phyloP scores from a whole-genome alignment of 192 early-diverging fungal species.

The Rhizophagus sp. region DNA sequence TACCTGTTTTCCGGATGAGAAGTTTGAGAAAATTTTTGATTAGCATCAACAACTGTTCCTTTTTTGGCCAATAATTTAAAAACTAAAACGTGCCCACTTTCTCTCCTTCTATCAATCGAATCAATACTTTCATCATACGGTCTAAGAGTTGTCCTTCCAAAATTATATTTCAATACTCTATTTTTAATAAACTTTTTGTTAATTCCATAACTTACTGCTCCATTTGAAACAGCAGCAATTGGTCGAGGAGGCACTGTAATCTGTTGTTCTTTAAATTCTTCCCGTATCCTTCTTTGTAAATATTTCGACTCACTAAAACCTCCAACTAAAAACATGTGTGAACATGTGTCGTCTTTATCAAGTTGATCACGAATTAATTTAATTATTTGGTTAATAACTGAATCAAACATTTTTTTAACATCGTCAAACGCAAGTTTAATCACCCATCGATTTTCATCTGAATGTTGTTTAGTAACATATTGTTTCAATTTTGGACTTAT shows the following conservation, averaged over 20 bases:
- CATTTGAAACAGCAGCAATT: constrained; percentile 51
- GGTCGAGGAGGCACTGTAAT: constrained; percentile 51
- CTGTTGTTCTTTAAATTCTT: constrained; percentile 38
- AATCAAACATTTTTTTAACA: constrained; percentile 47
- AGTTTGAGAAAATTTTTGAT: neutral
- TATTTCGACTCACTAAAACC: constrained; percentile 50
- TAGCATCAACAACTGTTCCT: neutral
- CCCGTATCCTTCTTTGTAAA: constrained; percentile 44
- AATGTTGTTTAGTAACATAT: neutral
- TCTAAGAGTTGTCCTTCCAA: constrained; percentile 11
- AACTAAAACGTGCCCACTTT: neutral
- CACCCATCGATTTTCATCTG: neutral
- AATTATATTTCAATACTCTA: constrained; percentile 12
- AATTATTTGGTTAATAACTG: constrained; percentile 40
- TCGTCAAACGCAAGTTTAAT: neutral
- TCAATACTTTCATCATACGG: constrained; percentile 8
- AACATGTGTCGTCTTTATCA: constrained; percentile 26
- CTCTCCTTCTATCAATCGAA: neutral
- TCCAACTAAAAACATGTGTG: constrained; percentile 53
- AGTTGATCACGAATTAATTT: constrained; percentile 49
- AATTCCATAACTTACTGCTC: constrained; percentile 46
- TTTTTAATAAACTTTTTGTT: neutral
- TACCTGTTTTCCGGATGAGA: neutral
- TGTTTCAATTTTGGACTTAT: neutral
- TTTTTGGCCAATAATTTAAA: neutral